A percentile compares a stretch with the other conserved stretches of the same genome.
Conservation (phyloP, 495 filamentous ascomycete genomes). For the Copromyces sp. region DNA sequence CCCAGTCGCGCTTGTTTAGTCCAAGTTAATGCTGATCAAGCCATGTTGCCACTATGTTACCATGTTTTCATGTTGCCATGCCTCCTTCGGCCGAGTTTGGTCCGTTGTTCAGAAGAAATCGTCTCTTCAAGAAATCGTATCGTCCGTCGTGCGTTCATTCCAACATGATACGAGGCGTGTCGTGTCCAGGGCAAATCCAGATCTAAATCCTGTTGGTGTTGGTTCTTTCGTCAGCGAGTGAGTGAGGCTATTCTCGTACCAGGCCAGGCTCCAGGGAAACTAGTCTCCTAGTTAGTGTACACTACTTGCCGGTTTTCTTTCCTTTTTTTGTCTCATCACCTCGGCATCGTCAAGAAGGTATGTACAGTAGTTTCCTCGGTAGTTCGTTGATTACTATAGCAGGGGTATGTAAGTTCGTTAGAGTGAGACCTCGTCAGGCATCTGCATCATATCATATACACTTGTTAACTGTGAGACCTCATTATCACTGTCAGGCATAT, state of each 20-base stretch:
- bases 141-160: background rate
- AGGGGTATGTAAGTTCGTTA: background rate
- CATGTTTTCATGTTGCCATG: background rate
- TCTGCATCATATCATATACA: background rate
- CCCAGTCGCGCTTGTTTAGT: background rate
- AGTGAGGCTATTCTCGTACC: background rate
- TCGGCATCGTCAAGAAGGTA: background rate
- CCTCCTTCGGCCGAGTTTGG: background rate
- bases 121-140: background rate
- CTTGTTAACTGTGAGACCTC: background rate
- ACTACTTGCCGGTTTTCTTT: background rate
- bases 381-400: background rate
- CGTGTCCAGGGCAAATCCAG: background rate
- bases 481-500: background rate
- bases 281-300: too few relatives aligned
- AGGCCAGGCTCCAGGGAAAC: background rate
- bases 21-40: background rate
- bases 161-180: background rate
- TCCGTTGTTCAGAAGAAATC: background rate
- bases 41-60: background rate
- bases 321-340: background rate
- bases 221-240: background rate
- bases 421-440: background rate
- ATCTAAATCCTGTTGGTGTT: background rate
- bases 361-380: background rate